A percentile compares a stretch with the other conserved stretches of the same genome.
These are phyloP conservation scores for Brassica balearica DNA, from an alignment of 441 rosid species.

Conservation along the genomic window DNA sequence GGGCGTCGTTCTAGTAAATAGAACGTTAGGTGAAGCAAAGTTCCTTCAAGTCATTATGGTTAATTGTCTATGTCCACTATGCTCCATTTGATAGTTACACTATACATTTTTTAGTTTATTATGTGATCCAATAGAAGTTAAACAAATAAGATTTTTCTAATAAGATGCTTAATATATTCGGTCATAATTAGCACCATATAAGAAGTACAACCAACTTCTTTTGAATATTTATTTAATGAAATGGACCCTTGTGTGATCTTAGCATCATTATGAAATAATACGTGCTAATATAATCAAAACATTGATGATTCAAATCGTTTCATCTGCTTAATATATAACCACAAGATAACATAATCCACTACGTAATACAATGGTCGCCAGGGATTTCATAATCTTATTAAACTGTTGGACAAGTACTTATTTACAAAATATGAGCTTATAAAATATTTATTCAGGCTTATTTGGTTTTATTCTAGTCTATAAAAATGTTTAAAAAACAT, in stretches of 20 bases:
- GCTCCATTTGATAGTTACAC: conserved; percentile 20
- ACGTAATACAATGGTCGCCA: conserved; percentile 21
- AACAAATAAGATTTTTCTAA: conserved; percentile 11
- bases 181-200: conserved; percentile 18
- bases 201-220: conserved; percentile 26
- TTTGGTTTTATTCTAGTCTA: neutral
- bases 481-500: neutral
- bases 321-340: conserved; percentile 14
- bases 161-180: conserved; percentile 33
- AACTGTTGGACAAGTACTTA: neutral
- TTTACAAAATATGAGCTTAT: neutral
- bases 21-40: conserved; percentile 39
- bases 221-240: conserved; percentile 24
- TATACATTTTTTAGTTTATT: conserved; percentile 22
- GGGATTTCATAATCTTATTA: neutral
- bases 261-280: conserved; percentile 7
- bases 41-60: conserved; percentile 32
- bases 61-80: conserved; percentile 34
- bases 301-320: conserved; percentile 35
- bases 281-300: conserved; percentile 25
- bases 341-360: conserved; percentile 31
- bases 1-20: conserved; percentile 23
- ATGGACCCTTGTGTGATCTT: conserved; percentile 36
- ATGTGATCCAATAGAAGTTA: neutral
- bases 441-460: neutral